phyloP scores from a whole-genome alignment of 805 yeast genomes.

The Lipomyces chichibuensis region DNA sequence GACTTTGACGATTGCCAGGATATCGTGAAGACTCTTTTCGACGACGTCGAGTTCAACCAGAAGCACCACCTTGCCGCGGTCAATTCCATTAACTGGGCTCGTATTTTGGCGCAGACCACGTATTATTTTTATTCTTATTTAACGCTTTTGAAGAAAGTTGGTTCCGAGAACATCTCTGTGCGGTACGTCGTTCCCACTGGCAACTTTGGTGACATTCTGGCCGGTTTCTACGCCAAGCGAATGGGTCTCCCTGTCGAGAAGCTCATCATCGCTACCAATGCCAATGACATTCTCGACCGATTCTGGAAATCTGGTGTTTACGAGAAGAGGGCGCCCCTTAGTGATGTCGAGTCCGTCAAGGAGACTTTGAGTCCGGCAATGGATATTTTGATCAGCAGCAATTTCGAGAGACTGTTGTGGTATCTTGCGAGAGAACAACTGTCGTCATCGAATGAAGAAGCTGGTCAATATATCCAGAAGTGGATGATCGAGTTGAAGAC shows the following conservation, averaged over 20 bases:
- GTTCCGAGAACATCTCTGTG: conserved; percentile 51
- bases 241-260: conserved; percentile 93
- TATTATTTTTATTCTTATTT: conserved; percentile 94
- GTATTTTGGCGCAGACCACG: conserved; percentile 96
- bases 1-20: conserved; percentile 99
- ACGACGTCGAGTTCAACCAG: conserved; percentile 83
- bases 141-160: conserved; percentile 51
- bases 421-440: conserved; percentile 77
- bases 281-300: conserved; percentile 92
- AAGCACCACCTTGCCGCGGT: conserved; percentile 96
- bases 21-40: conserved; percentile 88
- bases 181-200: conserved; percentile 96
- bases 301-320: conserved; percentile 85
- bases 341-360: conserved; percentile 60
- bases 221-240: conserved; percentile 90
- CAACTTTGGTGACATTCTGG: conserved; percentile 96
- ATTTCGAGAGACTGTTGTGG: conserved; percentile 96
- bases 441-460: conserved; percentile 60
- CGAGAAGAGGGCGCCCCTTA: conserved; percentile 53
- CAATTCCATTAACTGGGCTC: conserved; percentile 98
- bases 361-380: conserved; percentile 96
- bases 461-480: conserved; percentile 69
- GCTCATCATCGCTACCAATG: conserved; percentile 92
- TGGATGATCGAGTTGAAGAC: conserved; percentile 83
- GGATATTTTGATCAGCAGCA: conserved; percentile 95